Base-by-base conservation (phyloP, 345 rosid genomes). In the Sisymbrium irio region DNA sequence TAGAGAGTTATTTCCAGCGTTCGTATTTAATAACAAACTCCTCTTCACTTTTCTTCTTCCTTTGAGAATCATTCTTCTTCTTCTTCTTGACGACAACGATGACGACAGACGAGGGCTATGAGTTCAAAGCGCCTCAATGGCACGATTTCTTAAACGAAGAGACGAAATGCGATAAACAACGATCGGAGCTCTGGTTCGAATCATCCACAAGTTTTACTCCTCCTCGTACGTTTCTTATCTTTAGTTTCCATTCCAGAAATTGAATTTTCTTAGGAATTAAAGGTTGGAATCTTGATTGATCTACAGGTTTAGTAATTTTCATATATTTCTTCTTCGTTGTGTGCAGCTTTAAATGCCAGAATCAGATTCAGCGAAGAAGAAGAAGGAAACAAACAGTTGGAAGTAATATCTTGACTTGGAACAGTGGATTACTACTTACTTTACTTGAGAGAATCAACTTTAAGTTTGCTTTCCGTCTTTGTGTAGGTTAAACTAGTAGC, bases 141-240 rank as follows among this genome's bases (percentile, higher is more conserved):
- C 88, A 76, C n/a, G 92, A 89, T 70, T 89, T 89, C 82, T 63
- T 50, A 0, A 76, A 71, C 9, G 90, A 73, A 41, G 96, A 92
- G 76, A 78, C 85, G 1, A 87, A 84, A 18, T 86, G 82, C 45
- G 90, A 89, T 10, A 56, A 19, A 42, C 69, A 77, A 9, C 67
- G 74, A 54, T 93, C 96, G 3, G 97, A 92, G 75, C 88, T 86
- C 73, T 88, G 97, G 96, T 89, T 92, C 73, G 90, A 84, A 0
- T 62, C 76, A 20, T 79, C 90, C n/a, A 77, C 79, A 40, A 74
- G 82, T 78, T 79, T 88, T 66, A 90, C 86, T 10, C 89, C 90
- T 69, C 88, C 96, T 12, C 92, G 97, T 92, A 82, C 6, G 96
- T 82, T 47, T 45, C n/a, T n/a, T n/a, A n/a, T n/a, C n/a, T n/a